Base-by-base conservation (phyloP, 495 filamentous ascomycete genomes). In the Penicilliopsis zonata region DNA sequence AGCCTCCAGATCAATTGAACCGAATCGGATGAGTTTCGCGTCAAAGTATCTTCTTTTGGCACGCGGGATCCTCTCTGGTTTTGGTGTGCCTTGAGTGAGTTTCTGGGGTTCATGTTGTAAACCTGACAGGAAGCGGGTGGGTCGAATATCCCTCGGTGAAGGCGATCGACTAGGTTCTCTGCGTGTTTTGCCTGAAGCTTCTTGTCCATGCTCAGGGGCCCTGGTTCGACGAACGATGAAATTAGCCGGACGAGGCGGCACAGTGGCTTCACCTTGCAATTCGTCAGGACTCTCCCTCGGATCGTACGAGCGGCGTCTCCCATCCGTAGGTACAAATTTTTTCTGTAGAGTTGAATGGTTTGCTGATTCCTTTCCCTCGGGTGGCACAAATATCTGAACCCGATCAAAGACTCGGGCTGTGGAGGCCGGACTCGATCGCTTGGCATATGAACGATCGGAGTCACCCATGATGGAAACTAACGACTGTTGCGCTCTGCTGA, bases 251-350 rank as follows among this genome's bases (percentile, higher is more conserved):
- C 42, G 16, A 23, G 45, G 44, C 4, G 32, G 28, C 28, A 57
- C 54, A 0, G 57, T 60, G 23, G 46, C 51, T 8, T 47, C 61
- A 4, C 52, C 57, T 28, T 67, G 63, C 1, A 69, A 35, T 34
- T 63, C 63, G 46, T 69, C 65, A 2, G 57, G 43, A 30, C 63
- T 67, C 22, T 63, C 58, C 12, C 50, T 50, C 6, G 36, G 25
- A 14, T 47, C 41, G 4, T 32, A 43, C 12, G 6, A 9, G 10
- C 33, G 37, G 9, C 26, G 40, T 12, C 23, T 27, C 4, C 21
- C 35, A 38, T 44, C 39, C 10, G 26, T 15, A 9, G 23, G n/a
- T 22, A 40, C 8, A 19, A 22, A 33, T 18, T 21, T 13, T 5
- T 20, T 28, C 10, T 12, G 29, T 19, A 27, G 27, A 12, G 32